These are phyloP conservation scores for Penicillium rolfsii DNA, from an alignment of 2,329 filamentous ascomycete genomes.

Conservation along the genomic window DNA sequence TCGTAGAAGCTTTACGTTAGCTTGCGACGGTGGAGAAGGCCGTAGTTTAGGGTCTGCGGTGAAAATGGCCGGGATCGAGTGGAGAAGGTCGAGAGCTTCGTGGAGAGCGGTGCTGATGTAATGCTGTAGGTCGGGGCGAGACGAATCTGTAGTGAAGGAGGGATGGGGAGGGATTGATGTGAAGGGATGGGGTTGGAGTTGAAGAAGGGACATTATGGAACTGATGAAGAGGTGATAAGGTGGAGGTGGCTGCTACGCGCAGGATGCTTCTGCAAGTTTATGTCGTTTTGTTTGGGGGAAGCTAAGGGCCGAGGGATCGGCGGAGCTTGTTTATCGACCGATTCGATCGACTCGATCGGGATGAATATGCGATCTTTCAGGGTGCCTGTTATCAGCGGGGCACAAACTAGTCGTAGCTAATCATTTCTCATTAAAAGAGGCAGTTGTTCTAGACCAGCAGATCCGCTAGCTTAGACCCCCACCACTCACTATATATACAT, in stretches of 20 bases:
- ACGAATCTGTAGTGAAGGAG: conserved; percentile 23
- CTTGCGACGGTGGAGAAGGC: conserved; percentile 34
- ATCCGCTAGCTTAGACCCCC: background rate
- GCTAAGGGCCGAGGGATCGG: conserved; percentile 15
- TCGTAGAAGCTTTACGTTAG: conserved; percentile 35
- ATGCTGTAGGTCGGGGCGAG: conserved; percentile 24
- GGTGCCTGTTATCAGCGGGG: conserved; percentile 7
- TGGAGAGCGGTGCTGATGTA: conserved; percentile 32
- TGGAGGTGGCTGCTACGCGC: background rate
- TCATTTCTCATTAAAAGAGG: background rate
- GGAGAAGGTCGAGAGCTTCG: conserved; percentile 36
- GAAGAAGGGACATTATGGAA: conserved; percentile 30
- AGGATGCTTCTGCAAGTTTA: background rate
- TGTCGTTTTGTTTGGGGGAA: background rate
- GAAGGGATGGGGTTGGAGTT: conserved; percentile 33
- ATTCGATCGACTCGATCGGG: background rate
- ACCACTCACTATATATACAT: conserved; percentile 6
- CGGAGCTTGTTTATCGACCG: conserved; percentile 15
- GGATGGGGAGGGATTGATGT: conserved; percentile 36
- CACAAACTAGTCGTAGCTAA: background rate
- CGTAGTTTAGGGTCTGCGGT: conserved; percentile 32
- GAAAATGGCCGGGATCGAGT: conserved; percentile 35
- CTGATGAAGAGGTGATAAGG: background rate
- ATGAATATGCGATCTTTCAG: background rate
- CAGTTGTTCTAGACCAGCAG: background rate